Evolutionary conservation across 2,329 filamentous ascomycete genomes (phyloP).

Genomic region (Aspergillus jensenii): DNA sequence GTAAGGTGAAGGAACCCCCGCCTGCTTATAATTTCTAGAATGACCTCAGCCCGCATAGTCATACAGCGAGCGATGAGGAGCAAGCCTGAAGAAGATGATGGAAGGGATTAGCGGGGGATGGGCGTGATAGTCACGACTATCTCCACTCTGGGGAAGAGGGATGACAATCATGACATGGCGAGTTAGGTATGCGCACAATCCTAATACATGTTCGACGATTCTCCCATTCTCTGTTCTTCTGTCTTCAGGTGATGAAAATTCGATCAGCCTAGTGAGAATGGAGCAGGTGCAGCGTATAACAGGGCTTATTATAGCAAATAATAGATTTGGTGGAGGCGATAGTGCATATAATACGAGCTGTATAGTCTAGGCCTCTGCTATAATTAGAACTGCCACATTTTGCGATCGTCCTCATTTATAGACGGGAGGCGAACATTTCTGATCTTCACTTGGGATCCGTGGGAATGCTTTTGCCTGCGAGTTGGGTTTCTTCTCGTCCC

Average conservation of each 20-base stretch:
- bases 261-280: neutral
- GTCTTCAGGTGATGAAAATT: neutral
- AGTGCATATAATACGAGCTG: neutral
- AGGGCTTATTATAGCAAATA: neutral
- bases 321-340: neutral
- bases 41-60: neutral
- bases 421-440: neutral
- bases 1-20: neutral
- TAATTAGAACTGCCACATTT: slow-evolving; percentile 4
- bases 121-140: neutral
- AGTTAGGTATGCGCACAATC: neutral
- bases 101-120: neutral
- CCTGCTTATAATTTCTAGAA: neutral
- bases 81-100: neutral
- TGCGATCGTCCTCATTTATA: neutral
- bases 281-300: neutral
- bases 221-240: neutral
- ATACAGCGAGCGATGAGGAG: too few species aligned
- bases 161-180: neutral
- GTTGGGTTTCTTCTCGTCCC: neutral
- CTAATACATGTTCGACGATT: neutral
- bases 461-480: slow-evolving; percentile 1
- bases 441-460: neutral
- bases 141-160: neutral
- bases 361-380: slow-evolving; percentile 3